Percentiles rank a stretch among this genome's conserved stretches.
Evolutionary conservation across 139 green algal species (phyloP).

Genomic region (Haematococcus lacustris): DNA sequence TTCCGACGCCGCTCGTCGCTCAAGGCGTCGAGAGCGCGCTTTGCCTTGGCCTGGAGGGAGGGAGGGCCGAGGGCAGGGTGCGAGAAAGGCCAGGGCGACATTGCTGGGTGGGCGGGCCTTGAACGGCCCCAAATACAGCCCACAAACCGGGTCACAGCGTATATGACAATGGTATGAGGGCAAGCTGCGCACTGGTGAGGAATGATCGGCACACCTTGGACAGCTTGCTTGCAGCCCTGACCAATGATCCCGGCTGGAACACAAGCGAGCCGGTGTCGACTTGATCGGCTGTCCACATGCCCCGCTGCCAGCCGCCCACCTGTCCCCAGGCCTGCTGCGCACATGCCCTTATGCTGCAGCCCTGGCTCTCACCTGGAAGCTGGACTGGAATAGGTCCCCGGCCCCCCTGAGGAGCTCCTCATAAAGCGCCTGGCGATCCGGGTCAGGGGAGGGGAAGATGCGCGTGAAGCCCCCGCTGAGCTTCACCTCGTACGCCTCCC

Average conservation of each 20-base stretch:
- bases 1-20: constrained; percentile 5
- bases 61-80: not conserved
- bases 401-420: constrained; percentile 25
- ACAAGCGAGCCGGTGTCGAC: too few species aligned
- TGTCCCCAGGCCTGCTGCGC: too few species aligned
- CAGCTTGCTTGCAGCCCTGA: too few species aligned
- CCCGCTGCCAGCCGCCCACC: too few species aligned
- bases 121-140: not conserved
- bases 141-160: too few species aligned
- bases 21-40: constrained; percentile 6
- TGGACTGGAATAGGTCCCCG: constrained; percentile 12
- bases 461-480: constrained; percentile 32
- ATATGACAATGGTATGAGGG: not conserved
- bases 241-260: too few species aligned
- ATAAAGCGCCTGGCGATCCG: constrained; percentile 20
- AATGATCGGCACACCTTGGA: too few species aligned
- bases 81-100: not conserved
- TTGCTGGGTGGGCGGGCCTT: not conserved
- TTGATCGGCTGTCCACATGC: too few species aligned
- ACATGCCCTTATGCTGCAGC: not conserved
- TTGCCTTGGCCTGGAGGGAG: constrained; percentile 11
- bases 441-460: constrained; percentile 28
- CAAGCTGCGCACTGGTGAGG: too few species aligned
- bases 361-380: constrained; percentile 2
- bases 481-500: constrained; percentile 35